Conservation (phyloP, 2,329 filamentous ascomycete species). For the Fusarium irregulare region DNA sequence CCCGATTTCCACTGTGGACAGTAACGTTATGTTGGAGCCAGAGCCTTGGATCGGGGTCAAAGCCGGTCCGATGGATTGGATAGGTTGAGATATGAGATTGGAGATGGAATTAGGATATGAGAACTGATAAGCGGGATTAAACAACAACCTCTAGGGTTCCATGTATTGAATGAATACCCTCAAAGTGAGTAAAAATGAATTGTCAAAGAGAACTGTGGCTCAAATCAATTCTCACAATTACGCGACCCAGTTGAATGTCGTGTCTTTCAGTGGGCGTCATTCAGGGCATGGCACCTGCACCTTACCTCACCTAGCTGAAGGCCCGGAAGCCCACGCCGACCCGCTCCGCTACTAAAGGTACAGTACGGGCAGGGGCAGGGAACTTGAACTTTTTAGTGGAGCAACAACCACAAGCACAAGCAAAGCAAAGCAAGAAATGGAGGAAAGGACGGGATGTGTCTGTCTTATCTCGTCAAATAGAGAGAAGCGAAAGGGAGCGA, state of each 20-base stretch:
- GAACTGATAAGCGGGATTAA: slow-evolving; percentile 17
- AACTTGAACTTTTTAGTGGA: slow-evolving; percentile 43
- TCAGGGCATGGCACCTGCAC: slow-evolving; percentile 25
- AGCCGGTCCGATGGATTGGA: slow-evolving; percentile 30
- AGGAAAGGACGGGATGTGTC: slow-evolving; percentile 5
- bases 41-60: slow-evolving; percentile 30
- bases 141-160: too few relatives aligned
- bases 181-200: too few relatives aligned
- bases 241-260: neutral
- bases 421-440: slow-evolving; percentile 21
- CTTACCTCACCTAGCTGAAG: slow-evolving; percentile 23
- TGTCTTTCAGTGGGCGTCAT: slow-evolving; percentile 39
- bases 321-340: slow-evolving; percentile 36
- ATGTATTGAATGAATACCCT: too few relatives aligned
- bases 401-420: slow-evolving; percentile 18
- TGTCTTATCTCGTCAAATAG: slow-evolving; percentile 30
- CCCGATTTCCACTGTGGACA: slow-evolving; percentile 18
- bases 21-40: slow-evolving; percentile 19
- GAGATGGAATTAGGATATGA: slow-evolving; percentile 26
- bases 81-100: slow-evolving; percentile 10
- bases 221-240: slow-evolving; percentile 8
- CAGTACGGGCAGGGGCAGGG: slow-evolving; percentile 4
- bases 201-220: neutral
- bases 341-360: slow-evolving; percentile 33
- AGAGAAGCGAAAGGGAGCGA: slow-evolving; percentile 8